These are phyloP conservation scores for Globisporangium splendens DNA, from an alignment of 352 stramenopile genomes.

Conservation along the genomic window DNA sequence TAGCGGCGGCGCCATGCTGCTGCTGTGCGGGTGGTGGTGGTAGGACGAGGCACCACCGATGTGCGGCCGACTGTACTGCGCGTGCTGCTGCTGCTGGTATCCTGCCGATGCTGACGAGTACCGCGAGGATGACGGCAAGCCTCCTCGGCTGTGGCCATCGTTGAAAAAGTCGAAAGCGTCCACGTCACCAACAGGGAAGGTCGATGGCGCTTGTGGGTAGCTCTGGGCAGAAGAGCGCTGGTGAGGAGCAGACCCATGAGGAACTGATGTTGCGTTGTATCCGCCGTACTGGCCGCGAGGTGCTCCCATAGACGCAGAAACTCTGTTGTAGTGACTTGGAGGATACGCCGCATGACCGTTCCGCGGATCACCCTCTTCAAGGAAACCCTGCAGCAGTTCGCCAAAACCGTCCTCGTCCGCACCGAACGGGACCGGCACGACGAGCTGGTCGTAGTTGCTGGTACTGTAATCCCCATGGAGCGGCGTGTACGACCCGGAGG, in stretches of 20 bases:
- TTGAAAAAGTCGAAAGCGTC: constrained; percentile 25
- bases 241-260: not conserved
- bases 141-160: constrained; percentile 7
- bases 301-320: not conserved
- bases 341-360: constrained; percentile 9
- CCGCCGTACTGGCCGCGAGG: constrained; percentile 5
- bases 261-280: constrained; percentile 4
- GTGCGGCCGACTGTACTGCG: constrained; percentile 14
- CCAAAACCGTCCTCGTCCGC: constrained; percentile 65
- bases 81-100: constrained; percentile 5
- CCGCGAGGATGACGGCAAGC: not conserved
- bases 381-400: constrained; percentile 66
- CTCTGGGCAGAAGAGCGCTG: constrained; percentile 18
- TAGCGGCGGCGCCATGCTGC: constrained; percentile 11
- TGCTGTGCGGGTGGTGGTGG: constrained; percentile 9
- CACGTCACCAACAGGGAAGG: constrained; percentile 17
- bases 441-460: constrained; percentile 50
- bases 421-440: constrained; percentile 38
- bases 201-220: constrained; percentile 16
- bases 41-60: constrained; percentile 12
- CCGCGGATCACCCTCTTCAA: constrained; percentile 54
- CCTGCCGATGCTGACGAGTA: not conserved
- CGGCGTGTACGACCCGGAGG: constrained; percentile 23
- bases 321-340: constrained; percentile 21
- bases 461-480: constrained; percentile 21